Evolutionary conservation across 1,139 yeast species (phyloP).

Genomic region (Casaregolazyma suthepensis): DNA sequence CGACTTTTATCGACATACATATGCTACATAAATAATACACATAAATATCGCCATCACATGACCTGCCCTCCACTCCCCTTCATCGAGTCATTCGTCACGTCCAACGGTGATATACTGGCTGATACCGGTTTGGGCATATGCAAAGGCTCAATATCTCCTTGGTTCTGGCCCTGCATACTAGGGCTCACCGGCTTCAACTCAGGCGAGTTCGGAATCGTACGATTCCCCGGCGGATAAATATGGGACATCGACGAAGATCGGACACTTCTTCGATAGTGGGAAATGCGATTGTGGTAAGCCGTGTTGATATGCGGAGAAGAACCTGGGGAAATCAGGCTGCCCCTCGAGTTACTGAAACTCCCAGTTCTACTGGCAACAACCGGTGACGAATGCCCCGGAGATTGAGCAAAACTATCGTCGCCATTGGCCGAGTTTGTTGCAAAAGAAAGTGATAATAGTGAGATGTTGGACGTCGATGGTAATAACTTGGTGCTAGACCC

Average conservation of each 20-base stretch:
- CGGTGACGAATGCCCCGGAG: slow-evolving; percentile 2
- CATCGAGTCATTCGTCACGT: slow-evolving; percentile 20
- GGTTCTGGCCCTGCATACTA: slow-evolving; percentile 7
- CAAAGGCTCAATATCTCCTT: slow-evolving; percentile 5
- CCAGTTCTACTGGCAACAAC: not conserved
- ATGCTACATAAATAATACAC: not conserved
- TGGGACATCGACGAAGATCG: slow-evolving; percentile 2
- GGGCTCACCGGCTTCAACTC: slow-evolving; percentile 18
- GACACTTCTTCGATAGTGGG: slow-evolving; percentile 7
- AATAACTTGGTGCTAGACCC: slow-evolving; percentile 11
- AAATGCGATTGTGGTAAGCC: slow-evolving; percentile 9
- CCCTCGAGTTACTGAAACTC: slow-evolving; percentile 3
- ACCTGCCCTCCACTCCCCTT: slow-evolving; percentile 2
- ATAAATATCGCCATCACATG: too few relatives aligned
- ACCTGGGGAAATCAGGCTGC: slow-evolving; percentile 1
- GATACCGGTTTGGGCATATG: slow-evolving; percentile 14
- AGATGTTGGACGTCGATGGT: slow-evolving; percentile 22
- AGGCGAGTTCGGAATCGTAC: slow-evolving; percentile 19
- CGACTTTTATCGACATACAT: too few relatives aligned
- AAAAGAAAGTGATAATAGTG: slow-evolving; percentile 21
- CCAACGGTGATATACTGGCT: slow-evolving; percentile 19
- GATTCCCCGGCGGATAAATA: slow-evolving; percentile 4
- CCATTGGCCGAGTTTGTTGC: slow-evolving; percentile 10
- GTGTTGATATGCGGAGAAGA: slow-evolving; percentile 10
- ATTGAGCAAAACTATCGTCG: not conserved